These are phyloP conservation scores for Meyerozyma elateridarum DNA, from an alignment of 1,139 yeast species.

Conservation along the genomic window DNA sequence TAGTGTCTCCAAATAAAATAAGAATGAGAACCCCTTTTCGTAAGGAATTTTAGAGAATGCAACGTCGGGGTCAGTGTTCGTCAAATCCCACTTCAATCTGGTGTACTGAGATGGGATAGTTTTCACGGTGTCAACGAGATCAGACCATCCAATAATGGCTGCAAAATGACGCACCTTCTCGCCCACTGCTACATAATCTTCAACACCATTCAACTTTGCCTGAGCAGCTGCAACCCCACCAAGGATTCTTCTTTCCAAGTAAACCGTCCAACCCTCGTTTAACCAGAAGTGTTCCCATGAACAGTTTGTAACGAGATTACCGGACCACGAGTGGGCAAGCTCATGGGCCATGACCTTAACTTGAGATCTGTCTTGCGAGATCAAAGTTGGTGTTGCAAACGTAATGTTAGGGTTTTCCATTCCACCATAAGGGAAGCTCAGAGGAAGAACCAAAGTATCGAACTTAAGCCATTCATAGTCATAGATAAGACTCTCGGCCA, in stretches of 20 bases:
- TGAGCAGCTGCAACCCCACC: conserved; percentile 27
- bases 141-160: conserved; percentile 28
- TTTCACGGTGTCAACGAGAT: conserved; percentile 21
- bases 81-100: conserved; percentile 26
- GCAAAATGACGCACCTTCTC: conserved; percentile 30
- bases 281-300: conserved; percentile 40
- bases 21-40: conserved; percentile 34
- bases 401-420: conserved; percentile 39
- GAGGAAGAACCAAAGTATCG: conserved; percentile 31
- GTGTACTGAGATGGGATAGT: conserved; percentile 19
- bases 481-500: conserved; percentile 30
- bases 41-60: conserved; percentile 33
- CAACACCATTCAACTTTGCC: conserved; percentile 18
- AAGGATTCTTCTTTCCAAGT: conserved; percentile 31
- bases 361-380: conserved; percentile 32
- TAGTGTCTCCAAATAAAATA: conserved; percentile 24
- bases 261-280: conserved; percentile 39
- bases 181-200: conserved; percentile 21
- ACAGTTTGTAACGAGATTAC: conserved; percentile 33
- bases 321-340: conserved; percentile 37
- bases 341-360: conserved; percentile 36
- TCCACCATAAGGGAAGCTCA: conserved; percentile 36
- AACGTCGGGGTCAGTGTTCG: conserved; percentile 29
- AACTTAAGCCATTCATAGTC: conserved; percentile 32
- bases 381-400: conserved; percentile 33